Percentiles rank a stretch among this genome's conserved stretches.
These are phyloP conservation scores for Teratosphaeria gauchensis DNA, from an alignment of 2,329 filamentous ascomycete genomes.

Conservation along the genomic window DNA sequence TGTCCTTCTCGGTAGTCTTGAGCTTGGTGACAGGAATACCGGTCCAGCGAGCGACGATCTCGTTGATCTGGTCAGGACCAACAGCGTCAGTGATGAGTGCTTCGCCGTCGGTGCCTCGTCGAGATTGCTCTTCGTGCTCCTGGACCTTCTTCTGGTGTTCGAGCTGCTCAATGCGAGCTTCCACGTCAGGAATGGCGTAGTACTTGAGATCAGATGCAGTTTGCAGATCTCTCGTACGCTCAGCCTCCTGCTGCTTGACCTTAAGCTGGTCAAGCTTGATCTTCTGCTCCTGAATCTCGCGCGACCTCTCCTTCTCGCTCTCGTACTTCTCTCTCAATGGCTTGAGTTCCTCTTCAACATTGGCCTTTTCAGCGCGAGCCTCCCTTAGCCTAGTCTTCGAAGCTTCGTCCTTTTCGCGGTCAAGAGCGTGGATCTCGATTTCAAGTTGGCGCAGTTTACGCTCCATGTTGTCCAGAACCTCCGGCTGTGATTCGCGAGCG, in stretches of 20 bases:
- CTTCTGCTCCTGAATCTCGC: slow-evolving; percentile 79
- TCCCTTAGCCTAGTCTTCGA: slow-evolving; percentile 73
- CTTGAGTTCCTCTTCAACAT: slow-evolving; percentile 84
- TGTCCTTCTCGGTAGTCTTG: slow-evolving; percentile 93
- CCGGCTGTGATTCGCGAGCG: slow-evolving; percentile 89
- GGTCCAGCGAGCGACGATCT: slow-evolving; percentile 96
- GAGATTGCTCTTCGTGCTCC: slow-evolving; percentile 53
- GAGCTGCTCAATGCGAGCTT: slow-evolving; percentile 66
- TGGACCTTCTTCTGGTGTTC: slow-evolving; percentile 73
- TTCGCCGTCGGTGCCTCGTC: slow-evolving; percentile 50
- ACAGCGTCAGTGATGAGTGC: slow-evolving; percentile 85
- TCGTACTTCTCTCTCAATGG: slow-evolving; percentile 94
- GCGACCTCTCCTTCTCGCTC: slow-evolving; percentile 80
- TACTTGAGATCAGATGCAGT: slow-evolving; percentile 92
- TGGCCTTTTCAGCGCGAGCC: slow-evolving; percentile 83
- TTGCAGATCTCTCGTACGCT: slow-evolving; percentile 71
- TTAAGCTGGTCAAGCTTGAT: slow-evolving; percentile 86
- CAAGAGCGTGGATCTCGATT: slow-evolving; percentile 93
- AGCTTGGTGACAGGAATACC: slow-evolving; percentile 92
- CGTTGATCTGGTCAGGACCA: slow-evolving; percentile 96
- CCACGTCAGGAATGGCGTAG: slow-evolving; percentile 91
- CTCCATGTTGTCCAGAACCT: slow-evolving; percentile 90
- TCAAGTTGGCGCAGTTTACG: slow-evolving; percentile 81
- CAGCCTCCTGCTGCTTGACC: slow-evolving; percentile 89
- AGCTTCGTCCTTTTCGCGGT: slow-evolving; percentile 88